Base-by-base conservation (phyloP, 2,329 filamentous ascomycete species). In the Fusarium buharicum region DNA sequence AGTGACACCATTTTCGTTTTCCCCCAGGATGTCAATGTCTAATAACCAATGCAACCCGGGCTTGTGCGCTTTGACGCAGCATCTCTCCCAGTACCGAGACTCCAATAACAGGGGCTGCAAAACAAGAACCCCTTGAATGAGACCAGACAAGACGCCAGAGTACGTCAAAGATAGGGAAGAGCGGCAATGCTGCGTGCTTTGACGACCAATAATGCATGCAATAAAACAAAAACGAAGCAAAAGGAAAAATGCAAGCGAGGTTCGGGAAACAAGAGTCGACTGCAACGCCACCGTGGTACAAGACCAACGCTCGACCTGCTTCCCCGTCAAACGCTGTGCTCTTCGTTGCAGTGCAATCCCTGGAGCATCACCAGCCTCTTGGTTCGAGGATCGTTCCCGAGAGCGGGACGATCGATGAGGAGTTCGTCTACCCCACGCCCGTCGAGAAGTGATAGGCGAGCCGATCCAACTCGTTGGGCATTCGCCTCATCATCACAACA, bases 281-380 rank as follows among this genome's bases (percentile, higher is more conserved):
- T 40, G 46, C 18, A 51, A 40, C 55, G 49, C 59, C 60, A 59
- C 38, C 3, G 57, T 61, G 30, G 16, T 47, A 67, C 63, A 57
- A 46, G 50, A 39, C 38, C 62, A 66, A 67, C 55, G 63, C 59
- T 62, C 64, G 48, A 64, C 45, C 20, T 44, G 45, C 62, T 56
- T 64, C 57, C 62, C 45, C 62, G 47, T 58, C 40, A 48, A 57
- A 66, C 46, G 54, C 44, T 55, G 62, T 66, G 50, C 44, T 63
- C 54, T 16, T 48, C 41, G 11, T 38, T 39, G 39, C 18, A 55
- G 22, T 45, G 11, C 18, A 20, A 38, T 51, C 39, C 40, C 27
- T 49, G 17, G 43, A 48, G n/a, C 31, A 50, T 31, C 27, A 12
- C 36, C 24, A 40, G 17, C 27, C 50, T 52, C 56, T 45, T 34